A percentile compares a stretch with the other conserved stretches of the same genome.
Conservation (phyloP, 2,329 filamentous ascomycete species). For the Cladosporium sp. region DNA sequence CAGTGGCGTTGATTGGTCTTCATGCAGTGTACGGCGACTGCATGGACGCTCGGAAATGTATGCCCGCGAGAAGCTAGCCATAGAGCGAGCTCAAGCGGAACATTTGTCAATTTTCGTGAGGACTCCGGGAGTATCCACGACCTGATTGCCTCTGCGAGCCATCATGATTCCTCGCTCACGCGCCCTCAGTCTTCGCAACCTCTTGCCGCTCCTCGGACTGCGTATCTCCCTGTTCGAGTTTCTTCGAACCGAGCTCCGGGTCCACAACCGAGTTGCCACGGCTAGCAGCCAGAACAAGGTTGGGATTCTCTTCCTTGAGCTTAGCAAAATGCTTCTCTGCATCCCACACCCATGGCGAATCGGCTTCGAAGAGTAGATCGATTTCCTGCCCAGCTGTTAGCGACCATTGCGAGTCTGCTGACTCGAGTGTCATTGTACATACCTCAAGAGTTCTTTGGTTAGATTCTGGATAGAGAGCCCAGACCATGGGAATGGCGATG, state of each 20-base stretch:
- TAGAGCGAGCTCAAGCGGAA: too few species aligned
- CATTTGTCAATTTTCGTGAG: too few species aligned
- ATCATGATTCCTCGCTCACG: too few species aligned
- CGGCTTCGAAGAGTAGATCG: conserved; percentile 65
- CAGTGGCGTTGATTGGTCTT: too few species aligned
- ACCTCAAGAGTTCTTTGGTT: conserved; percentile 64
- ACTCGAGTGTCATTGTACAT: background rate
- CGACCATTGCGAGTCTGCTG: too few species aligned
- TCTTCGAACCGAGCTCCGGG: conserved; percentile 19
- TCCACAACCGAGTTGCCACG: conserved; percentile 25
- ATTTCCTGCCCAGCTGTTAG: conserved; percentile 54
- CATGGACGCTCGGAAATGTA: too few species aligned
- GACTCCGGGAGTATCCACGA: too few species aligned
- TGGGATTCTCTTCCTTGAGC: conserved; percentile 58
- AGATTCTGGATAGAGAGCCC: conserved; percentile 70
- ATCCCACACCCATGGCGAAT: conserved; percentile 67
- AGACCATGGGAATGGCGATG: conserved; percentile 64
- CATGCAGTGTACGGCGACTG: too few species aligned
- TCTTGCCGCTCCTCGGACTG: conserved; percentile 16
- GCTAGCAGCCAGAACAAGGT: conserved; percentile 26
- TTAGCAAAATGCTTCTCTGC: conserved; percentile 61
- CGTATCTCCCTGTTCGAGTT: background rate
- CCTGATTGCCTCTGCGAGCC: too few species aligned
- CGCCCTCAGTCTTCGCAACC: conserved; percentile 4
- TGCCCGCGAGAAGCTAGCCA: too few species aligned